Evolutionary conservation across 2,329 filamentous ascomycete species (phyloP).

Genomic region (Xylaria sp.): DNA sequence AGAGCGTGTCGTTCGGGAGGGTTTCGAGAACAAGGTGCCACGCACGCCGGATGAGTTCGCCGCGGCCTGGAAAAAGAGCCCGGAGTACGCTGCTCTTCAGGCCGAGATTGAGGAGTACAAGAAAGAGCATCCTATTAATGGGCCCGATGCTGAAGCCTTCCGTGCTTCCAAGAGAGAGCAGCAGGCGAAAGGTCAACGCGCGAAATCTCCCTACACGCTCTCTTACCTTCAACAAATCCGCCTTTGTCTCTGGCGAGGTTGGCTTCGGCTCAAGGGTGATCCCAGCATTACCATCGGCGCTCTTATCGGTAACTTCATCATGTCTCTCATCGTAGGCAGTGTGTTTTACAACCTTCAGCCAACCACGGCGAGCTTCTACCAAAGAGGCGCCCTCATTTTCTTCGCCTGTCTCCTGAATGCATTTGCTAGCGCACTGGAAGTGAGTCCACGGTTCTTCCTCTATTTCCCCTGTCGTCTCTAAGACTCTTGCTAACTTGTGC

Average conservation of each 20-base stretch:
- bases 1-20: conserved; percentile 66
- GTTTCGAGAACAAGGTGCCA: conserved; percentile 66
- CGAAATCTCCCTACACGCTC: conserved; percentile 83
- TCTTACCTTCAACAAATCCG: conserved; percentile 79
- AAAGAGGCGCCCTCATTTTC: conserved; percentile 83
- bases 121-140: conserved; percentile 62
- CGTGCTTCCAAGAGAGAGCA: conserved; percentile 64
- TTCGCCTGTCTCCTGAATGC: conserved; percentile 89
- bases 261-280: conserved; percentile 79
- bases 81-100: conserved; percentile 62
- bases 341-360: conserved; percentile 81
- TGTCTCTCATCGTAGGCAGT: conserved; percentile 81
- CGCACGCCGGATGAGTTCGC: conserved; percentile 72
- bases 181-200: conserved; percentile 68
- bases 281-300: conserved; percentile 77
- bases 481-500: conserved; percentile 32
- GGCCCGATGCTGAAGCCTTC: conserved; percentile 67
- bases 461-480: conserved; percentile 21
- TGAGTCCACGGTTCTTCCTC: conserved; percentile 49
- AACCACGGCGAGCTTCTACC: conserved; percentile 79
- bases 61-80: conserved; percentile 66
- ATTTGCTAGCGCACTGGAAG: conserved; percentile 81
- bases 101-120: conserved; percentile 68
- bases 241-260: conserved; percentile 85
- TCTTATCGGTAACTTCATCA: conserved; percentile 76